phyloP scores from a whole-genome alignment of 2,329 filamentous ascomycete species.

The Aspergillus brunneoviolaceus region DNA sequence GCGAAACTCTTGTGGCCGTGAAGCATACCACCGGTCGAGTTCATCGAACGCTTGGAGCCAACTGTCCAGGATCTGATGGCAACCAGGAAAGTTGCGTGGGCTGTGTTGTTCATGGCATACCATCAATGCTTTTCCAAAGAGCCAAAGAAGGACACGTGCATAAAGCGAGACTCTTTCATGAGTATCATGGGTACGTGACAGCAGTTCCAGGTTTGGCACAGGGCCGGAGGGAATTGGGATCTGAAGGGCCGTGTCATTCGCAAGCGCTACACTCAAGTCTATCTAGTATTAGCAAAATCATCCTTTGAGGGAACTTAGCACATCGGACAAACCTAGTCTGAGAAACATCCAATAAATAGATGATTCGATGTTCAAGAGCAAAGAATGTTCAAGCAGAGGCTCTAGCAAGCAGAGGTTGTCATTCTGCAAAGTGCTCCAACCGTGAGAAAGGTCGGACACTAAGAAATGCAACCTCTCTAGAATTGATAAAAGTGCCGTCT shows the following conservation, averaged over 20 bases:
- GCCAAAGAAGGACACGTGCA: constrained; percentile 25
- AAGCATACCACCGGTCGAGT: constrained; percentile 30
- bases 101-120: constrained; percentile 17
- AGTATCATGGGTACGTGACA: constrained; percentile 14
- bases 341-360: constrained; percentile 31
- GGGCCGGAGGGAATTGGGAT: constrained; percentile 19
- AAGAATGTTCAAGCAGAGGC: constrained; percentile 16
- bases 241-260: constrained; percentile 20
- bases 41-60: constrained; percentile 29
- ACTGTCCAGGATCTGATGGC: constrained; percentile 10
- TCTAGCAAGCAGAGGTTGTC: constrained; percentile 10
- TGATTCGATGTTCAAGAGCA: constrained; percentile 21
- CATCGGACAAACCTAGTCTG: constrained; percentile 26
- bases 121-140: constrained; percentile 27
- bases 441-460: constrained; percentile 15
- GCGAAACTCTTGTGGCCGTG: constrained; percentile 28
- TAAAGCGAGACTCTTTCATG: constrained; percentile 23
- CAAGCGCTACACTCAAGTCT: constrained; percentile 28
- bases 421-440: constrained; percentile 17
- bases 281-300: neutral
- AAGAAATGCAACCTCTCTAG: constrained; percentile 17
- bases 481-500: constrained; percentile 13
- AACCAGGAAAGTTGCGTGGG: constrained; percentile 9
- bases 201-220: constrained; percentile 11
- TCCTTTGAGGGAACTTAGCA: neutral